Evolutionary conservation across 2,329 filamentous ascomycete genomes (phyloP).

Genomic region (Sphaerulina populicola): DNA sequence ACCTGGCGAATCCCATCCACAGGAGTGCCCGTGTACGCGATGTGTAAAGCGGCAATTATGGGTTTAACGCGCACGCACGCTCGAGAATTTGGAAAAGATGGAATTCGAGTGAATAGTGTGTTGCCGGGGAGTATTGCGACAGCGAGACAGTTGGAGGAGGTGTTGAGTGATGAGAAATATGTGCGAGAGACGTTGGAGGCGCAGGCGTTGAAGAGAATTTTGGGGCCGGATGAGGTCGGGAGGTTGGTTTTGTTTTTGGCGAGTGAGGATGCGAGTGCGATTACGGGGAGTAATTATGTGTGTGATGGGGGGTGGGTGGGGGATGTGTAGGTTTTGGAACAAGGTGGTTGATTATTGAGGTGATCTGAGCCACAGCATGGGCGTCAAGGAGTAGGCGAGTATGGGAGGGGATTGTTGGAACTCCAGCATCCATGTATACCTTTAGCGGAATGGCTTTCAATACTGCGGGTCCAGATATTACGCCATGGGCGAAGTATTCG

Average conservation of each 20-base stretch:
- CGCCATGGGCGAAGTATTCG: constrained; percentile 8
- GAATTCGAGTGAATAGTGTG: constrained; percentile 27
- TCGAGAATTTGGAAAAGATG: constrained; percentile 26
- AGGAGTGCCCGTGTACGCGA: constrained; percentile 25
- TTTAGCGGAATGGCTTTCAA: constrained; percentile 2
- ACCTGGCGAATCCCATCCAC: constrained; percentile 26
- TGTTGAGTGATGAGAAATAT: constrained; percentile 27
- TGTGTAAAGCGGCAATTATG: constrained; percentile 26
- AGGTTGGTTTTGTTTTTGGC: constrained; percentile 28
- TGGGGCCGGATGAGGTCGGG: constrained; percentile 28
- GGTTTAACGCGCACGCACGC: constrained; percentile 27
- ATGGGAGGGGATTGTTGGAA: not conserved
- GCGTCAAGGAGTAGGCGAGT: not conserved
- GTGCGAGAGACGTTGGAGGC: constrained; percentile 23
- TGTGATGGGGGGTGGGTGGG: constrained; percentile 29
- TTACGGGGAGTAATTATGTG: constrained; percentile 29
- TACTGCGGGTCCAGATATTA: constrained; percentile 1
- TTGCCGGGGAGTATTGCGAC: constrained; percentile 30
- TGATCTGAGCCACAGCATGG: not conserved
- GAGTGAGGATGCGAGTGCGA: constrained; percentile 28
- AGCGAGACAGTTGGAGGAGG: constrained; percentile 29
- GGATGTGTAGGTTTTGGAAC: constrained; percentile 14
- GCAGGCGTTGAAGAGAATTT: constrained; percentile 28
- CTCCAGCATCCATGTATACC: not conserved
- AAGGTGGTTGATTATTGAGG: not conserved